Percentiles rank a stretch among this genome's conserved stretches.
These are phyloP conservation scores for Colletotrichum sp. DNA, from an alignment of 2,329 filamentous ascomycete genomes.

Conservation along the genomic window DNA sequence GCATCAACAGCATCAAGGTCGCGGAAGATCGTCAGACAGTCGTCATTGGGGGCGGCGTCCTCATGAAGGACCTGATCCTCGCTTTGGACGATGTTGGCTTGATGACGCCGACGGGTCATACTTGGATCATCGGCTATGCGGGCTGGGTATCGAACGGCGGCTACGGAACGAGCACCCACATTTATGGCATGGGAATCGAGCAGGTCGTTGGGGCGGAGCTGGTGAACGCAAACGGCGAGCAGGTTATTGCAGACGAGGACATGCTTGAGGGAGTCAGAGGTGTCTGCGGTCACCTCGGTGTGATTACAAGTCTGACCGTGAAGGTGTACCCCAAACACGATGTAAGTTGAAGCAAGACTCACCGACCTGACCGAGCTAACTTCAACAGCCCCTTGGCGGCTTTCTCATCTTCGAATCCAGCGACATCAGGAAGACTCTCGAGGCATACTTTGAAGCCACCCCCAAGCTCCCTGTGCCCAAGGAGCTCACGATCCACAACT, in stretches of 20 bases:
- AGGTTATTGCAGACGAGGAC: constrained; percentile 29
- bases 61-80: neutral
- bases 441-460: neutral
- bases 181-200: constrained; percentile 37
- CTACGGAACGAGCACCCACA: constrained; percentile 32
- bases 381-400: neutral
- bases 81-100: neutral
- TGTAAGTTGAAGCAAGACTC: neutral
- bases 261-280: constrained; percentile 31
- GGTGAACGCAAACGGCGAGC: constrained; percentile 27
- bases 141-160: constrained; percentile 40
- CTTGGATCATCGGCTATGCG: constrained; percentile 30
- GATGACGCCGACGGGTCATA: neutral
- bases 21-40: neutral
- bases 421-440: neutral
- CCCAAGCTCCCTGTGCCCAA: neutral
- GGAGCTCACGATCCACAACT: neutral
- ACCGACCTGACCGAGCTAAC: neutral
- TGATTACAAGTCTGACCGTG: constrained; percentile 28
- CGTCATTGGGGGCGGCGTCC: neutral
- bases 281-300: constrained; percentile 28
- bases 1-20: neutral
- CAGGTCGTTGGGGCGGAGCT: constrained; percentile 36
- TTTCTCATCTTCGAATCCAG: neutral
- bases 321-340: constrained; percentile 24